phyloP scores from a whole-genome alignment of 768 basidiomycete genomes.

The Termitomyces sp. region DNA sequence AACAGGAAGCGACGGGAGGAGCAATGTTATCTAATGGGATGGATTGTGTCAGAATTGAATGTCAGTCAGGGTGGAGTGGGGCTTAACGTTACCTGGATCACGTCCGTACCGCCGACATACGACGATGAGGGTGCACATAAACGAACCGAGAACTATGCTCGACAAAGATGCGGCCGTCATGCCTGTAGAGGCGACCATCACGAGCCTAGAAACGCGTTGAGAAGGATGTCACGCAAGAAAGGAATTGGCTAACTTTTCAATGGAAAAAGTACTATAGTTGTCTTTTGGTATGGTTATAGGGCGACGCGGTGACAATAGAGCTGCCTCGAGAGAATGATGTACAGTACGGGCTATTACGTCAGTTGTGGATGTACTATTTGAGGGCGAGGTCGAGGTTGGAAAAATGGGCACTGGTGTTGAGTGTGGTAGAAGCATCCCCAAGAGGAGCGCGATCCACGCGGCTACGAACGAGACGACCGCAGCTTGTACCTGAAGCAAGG shows the following conservation, averaged over 20 bases:
- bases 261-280: constrained; percentile 7
- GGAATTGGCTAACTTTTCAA: constrained; percentile 2
- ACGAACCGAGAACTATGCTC: constrained; percentile 78
- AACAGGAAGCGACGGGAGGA: constrained; percentile 86
- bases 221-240: not conserved
- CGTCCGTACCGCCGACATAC: constrained; percentile 69
- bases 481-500: constrained; percentile 91
- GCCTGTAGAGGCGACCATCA: constrained; percentile 71
- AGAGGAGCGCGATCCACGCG: constrained; percentile 68
- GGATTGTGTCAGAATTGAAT: not conserved
- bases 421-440: constrained; percentile 61
- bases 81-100: constrained; percentile 67
- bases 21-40: constrained; percentile 85
- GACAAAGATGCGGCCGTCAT: constrained; percentile 83
- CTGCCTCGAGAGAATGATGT: not conserved
- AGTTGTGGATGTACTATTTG: not conserved
- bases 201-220: constrained; percentile 46
- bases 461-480: constrained; percentile 86
- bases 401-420: constrained; percentile 11
- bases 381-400: not conserved
- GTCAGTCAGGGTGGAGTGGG: not conserved
- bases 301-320: constrained; percentile 19
- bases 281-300: constrained; percentile 19
- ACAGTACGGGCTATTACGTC: constrained; percentile 2
- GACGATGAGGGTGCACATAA: constrained; percentile 86